Base-by-base conservation (phyloP, 2,329 filamentous ascomycete species). In the Fusarium sp. region DNA sequence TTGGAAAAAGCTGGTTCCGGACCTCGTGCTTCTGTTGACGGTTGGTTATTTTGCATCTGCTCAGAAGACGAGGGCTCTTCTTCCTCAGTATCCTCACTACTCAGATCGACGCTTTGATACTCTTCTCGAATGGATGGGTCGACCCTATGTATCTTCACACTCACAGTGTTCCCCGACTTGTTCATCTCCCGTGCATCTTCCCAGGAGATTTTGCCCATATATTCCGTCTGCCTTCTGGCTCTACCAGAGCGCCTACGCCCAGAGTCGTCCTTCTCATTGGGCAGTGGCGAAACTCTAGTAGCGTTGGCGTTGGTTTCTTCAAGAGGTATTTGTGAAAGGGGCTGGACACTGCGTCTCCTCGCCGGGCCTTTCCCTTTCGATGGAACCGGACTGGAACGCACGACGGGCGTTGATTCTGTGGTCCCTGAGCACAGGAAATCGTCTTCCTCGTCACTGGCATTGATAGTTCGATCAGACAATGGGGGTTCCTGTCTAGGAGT, bases 161-260 rank as follows among this genome's bases (percentile, higher is more conserved):
- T 63, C 28, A 70, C n/a, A 8, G 25, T 60, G 25, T 62, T 58
- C 10, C 54, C 48, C 4, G 58, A 48, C 34, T 37, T 66, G n/a
- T 18, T 55, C 26, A 64, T 49, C 49, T 69, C 51, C 25, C 64
- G 58, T 28, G 64, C 75, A 14, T 77, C 69, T 6, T 62, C 43
- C 77, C 77, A 78, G 9, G 76, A 73, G 14, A 78, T 67, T 48
- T 76, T 77, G 37, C 75, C 75, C 59, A 75, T 65, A 39, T 77
- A 78, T 39, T 77, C 74, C 18, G 66, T 70, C 57, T 76, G 74
- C 44, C 75, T 79, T 28, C 75, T 73, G 16, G 64, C 70, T 34
- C 77, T 73, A 8, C 74, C 72, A 41, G 76, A 77, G 16, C 72
- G 71, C 52, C 75, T 71, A 23, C 69, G 66, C 2, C 66, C 62